Percentiles rank a stretch among this genome's conserved stretches.
Conservation (phyloP, 371 early-diverging fungal genomes). For the Mucor sp. region DNA sequence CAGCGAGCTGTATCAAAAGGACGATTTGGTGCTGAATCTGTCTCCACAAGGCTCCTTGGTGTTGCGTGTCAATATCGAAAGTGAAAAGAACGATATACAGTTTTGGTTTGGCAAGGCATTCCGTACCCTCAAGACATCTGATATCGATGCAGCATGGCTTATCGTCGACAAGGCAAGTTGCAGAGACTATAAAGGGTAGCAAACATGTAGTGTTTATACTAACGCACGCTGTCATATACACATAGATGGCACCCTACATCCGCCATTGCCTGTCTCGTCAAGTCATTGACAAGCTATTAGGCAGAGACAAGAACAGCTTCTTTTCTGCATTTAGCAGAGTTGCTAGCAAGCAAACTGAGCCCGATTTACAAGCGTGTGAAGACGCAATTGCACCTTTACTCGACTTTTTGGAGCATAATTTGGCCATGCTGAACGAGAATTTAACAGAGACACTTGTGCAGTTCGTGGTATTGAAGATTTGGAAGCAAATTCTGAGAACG, state of each 20-base stretch:
- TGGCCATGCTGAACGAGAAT: conserved; percentile 67
- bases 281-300: conserved; percentile 21
- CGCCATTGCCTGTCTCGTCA: conserved; percentile 51
- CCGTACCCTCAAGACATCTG: conserved; percentile 63
- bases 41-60: conserved; percentile 79
- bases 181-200: neutral
- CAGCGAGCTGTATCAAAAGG: conserved; percentile 56
- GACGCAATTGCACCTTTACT: conserved; percentile 65
- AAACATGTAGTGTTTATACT: neutral
- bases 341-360: conserved; percentile 7
- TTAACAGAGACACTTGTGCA: conserved; percentile 72
- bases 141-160: conserved; percentile 60
- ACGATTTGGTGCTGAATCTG: conserved; percentile 79
- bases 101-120: conserved; percentile 84
- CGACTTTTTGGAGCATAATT: conserved; percentile 81
- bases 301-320: conserved; percentile 22
- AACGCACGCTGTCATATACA: too few relatives aligned
- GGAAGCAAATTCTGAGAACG: conserved; percentile 74
- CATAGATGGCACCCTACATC: conserved; percentile 50
- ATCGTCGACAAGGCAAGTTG: conserved; percentile 60
- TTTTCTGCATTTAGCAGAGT: conserved; percentile 19
- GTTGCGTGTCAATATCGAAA: conserved; percentile 79
- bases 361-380: conserved; percentile 66
- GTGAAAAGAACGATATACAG: conserved; percentile 84
- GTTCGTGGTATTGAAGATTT: conserved; percentile 72